Conservation (phyloP, 306 rosid species). For the Pachyrhizus erosus region DNA sequence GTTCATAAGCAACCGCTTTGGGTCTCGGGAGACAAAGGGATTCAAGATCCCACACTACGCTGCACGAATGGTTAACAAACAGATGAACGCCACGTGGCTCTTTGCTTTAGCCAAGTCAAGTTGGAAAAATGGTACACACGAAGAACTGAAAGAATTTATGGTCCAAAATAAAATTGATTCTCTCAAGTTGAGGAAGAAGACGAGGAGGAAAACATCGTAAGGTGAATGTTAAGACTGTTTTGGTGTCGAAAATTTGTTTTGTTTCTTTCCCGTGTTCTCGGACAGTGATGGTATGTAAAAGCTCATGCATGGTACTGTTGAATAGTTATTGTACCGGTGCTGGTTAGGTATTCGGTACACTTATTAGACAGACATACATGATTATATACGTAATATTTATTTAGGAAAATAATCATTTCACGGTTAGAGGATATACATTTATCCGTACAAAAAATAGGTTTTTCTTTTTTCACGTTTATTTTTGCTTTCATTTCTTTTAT, state of each 20-base stretch:
- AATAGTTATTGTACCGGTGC: neutral
- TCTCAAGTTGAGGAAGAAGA: slow-evolving; percentile 34
- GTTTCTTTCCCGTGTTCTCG: neutral
- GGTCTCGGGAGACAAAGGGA: slow-evolving; percentile 34
- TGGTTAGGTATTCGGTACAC: neutral
- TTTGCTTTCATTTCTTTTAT: neutral
- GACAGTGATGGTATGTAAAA: neutral
- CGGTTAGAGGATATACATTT: too few species aligned
- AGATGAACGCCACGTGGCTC: slow-evolving; percentile 61
- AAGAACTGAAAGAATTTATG: neutral
- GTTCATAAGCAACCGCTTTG: slow-evolving; percentile 48
- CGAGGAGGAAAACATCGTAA: slow-evolving; percentile 23
- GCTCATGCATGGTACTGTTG: neutral
- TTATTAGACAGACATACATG: neutral
- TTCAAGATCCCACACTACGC: slow-evolving; percentile 58
- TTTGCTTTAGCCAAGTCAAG: slow-evolving; percentile 51
- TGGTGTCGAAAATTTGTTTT: slow-evolving; percentile 14
- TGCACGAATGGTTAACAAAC: slow-evolving; percentile 63
- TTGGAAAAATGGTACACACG: slow-evolving; percentile 1
- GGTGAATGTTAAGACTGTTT: neutral
- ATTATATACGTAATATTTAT: neutral
- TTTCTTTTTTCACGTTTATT: neutral
- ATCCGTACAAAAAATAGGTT: neutral
- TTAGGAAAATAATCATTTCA: too few species aligned
- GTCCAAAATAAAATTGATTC: slow-evolving; percentile 32